Percentiles rank a stretch among this genome's conserved stretches.
phyloP scores from a whole-genome alignment of 495 filamentous ascomycete genomes.

The Aspergillus incahuasiensis region DNA sequence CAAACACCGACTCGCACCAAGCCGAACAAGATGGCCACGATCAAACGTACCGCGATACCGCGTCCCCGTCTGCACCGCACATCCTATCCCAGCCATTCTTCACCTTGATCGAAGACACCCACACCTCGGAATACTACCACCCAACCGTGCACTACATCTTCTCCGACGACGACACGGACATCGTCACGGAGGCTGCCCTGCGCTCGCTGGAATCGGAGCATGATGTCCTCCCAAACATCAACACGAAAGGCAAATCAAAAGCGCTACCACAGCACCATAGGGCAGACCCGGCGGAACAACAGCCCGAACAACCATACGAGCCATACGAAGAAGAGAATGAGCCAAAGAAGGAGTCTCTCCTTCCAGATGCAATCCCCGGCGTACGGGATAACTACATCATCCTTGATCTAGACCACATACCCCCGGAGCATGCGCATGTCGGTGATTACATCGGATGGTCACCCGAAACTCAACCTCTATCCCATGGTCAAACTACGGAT shows the following conservation, averaged over 20 bases:
- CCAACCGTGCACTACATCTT: constrained; percentile 87
- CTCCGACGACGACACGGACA: constrained; percentile 65
- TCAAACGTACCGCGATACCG: constrained; percentile 4
- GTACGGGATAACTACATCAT: constrained; percentile 42
- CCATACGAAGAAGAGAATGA: constrained; percentile 12
- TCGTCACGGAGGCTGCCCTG: constrained; percentile 54
- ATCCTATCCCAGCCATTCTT: constrained; percentile 47
- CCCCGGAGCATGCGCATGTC: too few species aligned
- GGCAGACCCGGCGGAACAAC: constrained; percentile 2
- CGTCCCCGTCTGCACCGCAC: constrained; percentile 11
- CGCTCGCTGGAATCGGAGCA: constrained; percentile 36
- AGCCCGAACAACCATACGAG: constrained; percentile 14
- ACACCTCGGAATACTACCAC: constrained; percentile 58
- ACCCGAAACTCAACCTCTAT: background rate
- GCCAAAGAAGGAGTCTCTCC: constrained; percentile 23
- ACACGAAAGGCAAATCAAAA: constrained; percentile 19
- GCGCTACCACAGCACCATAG: constrained; percentile 7
- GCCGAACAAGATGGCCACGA: constrained; percentile 10
- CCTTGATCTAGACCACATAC: constrained; percentile 35
- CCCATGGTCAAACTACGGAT: constrained; percentile 16
- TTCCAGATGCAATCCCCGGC: constrained; percentile 38
- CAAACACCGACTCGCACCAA: constrained; percentile 8
- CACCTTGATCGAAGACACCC: constrained; percentile 48
- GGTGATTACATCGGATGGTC: too few species aligned
- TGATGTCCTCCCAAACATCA: constrained; percentile 13